Evolutionary conservation across 352 stramenopile genomes (phyloP), one percentile per base, ranked within the genome.

Genomic region (Phytophthora sp.): DNA sequence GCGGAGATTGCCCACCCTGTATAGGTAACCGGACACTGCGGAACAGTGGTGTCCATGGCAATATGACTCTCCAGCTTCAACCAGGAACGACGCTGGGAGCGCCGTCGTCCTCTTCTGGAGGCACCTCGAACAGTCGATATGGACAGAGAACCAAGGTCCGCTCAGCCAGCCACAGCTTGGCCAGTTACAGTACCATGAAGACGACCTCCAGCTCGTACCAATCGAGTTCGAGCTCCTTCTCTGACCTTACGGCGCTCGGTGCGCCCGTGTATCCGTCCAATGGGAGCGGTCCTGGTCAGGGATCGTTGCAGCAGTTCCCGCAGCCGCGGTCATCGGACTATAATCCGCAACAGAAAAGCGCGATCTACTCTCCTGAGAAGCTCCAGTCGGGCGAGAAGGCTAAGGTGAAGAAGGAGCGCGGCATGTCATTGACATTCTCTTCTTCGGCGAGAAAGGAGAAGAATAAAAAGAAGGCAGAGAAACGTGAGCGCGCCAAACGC

Each of bases 351-450:
- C 60, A 62, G 56, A 54, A 47, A 5, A 42, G 27, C 9, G 50
- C 47, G 1, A 31, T 80, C 1, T 63, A 56, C 4, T 73, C 73
- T 2, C 69, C 73, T 2, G 59, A 64, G 38, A 68, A 65, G 30
- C 33, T 26, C 11, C 69, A 63, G 42, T 12, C 2, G 6, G 69
- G 62, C 29, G 75, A 74, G 63, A 77, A 77, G 57, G 31, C 33
- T 24, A 75, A 49, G 12, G 64, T 49, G 8, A 76, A 84, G 50
- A 80, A 84, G 57, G 65, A 79, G 18, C 75, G 78, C 4, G 63
- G 73, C 20, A 79, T 75, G 62, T 79, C 73, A 24, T 55, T 84
- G 21, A 73, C 65, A n/a, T 87, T 84, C 51, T 68, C 65, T 7
- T 79, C 68, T 15, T 79, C 74, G n/a, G 53, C 45, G 27, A 74